phyloP scores from a whole-genome alignment of 495 filamentous ascomycete species.

The Neurospora sp. region DNA sequence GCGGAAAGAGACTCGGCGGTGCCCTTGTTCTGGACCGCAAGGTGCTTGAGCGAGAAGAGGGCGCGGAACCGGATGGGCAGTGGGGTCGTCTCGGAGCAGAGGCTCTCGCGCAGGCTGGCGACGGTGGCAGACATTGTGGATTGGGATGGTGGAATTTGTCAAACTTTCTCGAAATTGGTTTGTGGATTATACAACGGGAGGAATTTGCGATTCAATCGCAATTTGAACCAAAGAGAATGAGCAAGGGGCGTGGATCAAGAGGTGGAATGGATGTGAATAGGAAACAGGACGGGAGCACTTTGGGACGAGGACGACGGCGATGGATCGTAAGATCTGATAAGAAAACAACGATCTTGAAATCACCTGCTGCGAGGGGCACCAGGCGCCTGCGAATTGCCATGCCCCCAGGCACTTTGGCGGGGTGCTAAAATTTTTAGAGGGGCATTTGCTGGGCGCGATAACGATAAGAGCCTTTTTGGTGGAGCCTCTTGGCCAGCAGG shows the following conservation, averaged over 20 bases:
- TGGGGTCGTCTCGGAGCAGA: slow-evolving; percentile 67
- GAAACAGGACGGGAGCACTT: background rate
- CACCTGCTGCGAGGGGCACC: background rate
- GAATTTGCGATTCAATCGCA: background rate
- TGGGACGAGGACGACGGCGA: background rate
- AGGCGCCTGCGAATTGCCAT: background rate
- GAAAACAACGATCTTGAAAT: background rate
- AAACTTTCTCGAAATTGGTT: background rate
- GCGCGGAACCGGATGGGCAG: slow-evolving; percentile 90
- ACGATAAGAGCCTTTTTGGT: slow-evolving; percentile 5
- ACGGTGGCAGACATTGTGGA: slow-evolving; percentile 27
- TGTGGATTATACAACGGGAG: background rate
- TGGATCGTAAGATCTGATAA: background rate
- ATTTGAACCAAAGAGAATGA: background rate
- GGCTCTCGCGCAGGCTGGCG: slow-evolving; percentile 57
- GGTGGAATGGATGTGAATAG: slow-evolving; percentile 9
- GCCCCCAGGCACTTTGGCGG: background rate
- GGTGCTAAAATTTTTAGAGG: slow-evolving; percentile 8
- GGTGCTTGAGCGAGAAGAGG: slow-evolving; percentile 92
- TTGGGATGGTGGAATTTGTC: background rate
- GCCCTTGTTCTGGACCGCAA: slow-evolving; percentile 59
- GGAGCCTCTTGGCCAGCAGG: background rate
- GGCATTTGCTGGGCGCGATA: slow-evolving; percentile 2
- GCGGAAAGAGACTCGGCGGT: slow-evolving; percentile 57
- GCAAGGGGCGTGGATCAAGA: slow-evolving; percentile 5